phyloP scores from a whole-genome alignment of 352 stramenopile genomes.

The Pythium brachiatum region DNA sequence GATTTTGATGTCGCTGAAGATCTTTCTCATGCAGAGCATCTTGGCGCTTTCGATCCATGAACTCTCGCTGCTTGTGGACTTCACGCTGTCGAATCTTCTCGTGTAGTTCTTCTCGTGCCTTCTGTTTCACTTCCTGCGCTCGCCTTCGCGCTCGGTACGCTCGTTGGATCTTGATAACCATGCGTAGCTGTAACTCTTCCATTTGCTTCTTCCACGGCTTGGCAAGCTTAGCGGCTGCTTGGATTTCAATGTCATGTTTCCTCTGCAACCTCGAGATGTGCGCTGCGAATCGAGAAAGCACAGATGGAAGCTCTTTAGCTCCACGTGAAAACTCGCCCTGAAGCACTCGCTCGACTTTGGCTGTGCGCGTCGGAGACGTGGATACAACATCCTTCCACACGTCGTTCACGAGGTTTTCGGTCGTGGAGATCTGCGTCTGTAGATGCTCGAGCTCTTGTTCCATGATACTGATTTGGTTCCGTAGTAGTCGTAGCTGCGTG shows the following conservation, averaged over 20 bases:
- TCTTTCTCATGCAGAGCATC: slow-evolving; percentile 55
- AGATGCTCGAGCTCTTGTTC: slow-evolving; percentile 65
- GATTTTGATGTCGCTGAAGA: slow-evolving; percentile 49
- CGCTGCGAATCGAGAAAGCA: slow-evolving; percentile 60
- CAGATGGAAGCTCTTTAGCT: slow-evolving; percentile 42
- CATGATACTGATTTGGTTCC: slow-evolving; percentile 56
- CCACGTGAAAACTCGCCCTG: slow-evolving; percentile 10
- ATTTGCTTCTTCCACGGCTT: slow-evolving; percentile 73
- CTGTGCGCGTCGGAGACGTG: slow-evolving; percentile 9
- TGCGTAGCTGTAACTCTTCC: slow-evolving; percentile 58
- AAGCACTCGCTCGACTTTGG: neutral
- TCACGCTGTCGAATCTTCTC: slow-evolving; percentile 54
- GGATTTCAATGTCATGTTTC: slow-evolving; percentile 56
- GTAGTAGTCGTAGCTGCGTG: slow-evolving; percentile 50
- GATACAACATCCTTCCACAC: slow-evolving; percentile 56
- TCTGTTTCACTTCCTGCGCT: slow-evolving; percentile 37
- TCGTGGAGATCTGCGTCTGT: slow-evolving; percentile 44
- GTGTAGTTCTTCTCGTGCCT: slow-evolving; percentile 48
- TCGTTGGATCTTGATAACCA: slow-evolving; percentile 73
- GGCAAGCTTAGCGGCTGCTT: slow-evolving; percentile 45
- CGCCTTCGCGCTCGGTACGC: slow-evolving; percentile 50
- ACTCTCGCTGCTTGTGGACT: slow-evolving; percentile 40
- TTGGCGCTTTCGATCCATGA: slow-evolving; percentile 57
- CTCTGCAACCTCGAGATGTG: slow-evolving; percentile 50
- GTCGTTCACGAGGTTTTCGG: slow-evolving; percentile 49